These are phyloP conservation scores for Bipolaris sorokiniana DNA, from an alignment of 2,329 filamentous ascomycete species.

Conservation along the genomic window DNA sequence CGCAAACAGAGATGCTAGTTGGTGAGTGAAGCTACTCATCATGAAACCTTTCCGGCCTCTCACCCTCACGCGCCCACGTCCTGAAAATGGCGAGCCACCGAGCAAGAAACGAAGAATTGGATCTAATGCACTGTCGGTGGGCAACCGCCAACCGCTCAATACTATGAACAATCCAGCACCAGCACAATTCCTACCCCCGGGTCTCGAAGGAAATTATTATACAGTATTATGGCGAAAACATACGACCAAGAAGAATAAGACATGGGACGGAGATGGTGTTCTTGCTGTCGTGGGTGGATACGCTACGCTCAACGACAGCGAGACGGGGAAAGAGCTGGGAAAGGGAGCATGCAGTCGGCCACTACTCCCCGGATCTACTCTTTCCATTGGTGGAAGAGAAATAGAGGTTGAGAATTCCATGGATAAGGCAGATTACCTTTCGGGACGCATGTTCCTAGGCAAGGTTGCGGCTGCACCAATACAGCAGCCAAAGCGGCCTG, in stretches of 20 bases:
- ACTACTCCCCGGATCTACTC: constrained; percentile 64
- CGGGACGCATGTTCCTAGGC: constrained; percentile 55
- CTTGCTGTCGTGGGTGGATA: constrained; percentile 63
- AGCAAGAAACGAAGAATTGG: constrained; percentile 52
- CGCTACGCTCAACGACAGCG: constrained; percentile 65
- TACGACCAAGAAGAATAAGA: constrained; percentile 76
- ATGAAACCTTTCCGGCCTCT: constrained; percentile 48
- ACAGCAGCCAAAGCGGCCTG: constrained; percentile 22
- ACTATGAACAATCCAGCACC: constrained; percentile 31
- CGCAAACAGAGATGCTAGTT: constrained; percentile 1
- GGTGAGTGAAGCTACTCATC: constrained; percentile 11
- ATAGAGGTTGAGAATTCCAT: constrained; percentile 70
- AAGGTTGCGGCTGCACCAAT: constrained; percentile 26
- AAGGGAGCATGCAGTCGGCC: constrained; percentile 61
- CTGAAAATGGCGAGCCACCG: constrained; percentile 40
- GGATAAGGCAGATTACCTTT: constrained; percentile 64
- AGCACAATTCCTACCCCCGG: constrained; percentile 23
- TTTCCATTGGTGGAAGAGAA: constrained; percentile 71
- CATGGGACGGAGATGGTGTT: constrained; percentile 76
- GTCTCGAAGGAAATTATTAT: constrained; percentile 49
- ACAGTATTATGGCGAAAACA: constrained; percentile 66
- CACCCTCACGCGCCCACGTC: constrained; percentile 36
- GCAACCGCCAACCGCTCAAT: constrained; percentile 41
- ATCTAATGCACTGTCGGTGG: constrained; percentile 32
- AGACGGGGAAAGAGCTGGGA: constrained; percentile 67